A percentile compares a stretch with the other conserved stretches of the same genome.
Conservation (phyloP, 1,284 basidiomycete species). For the Volvariella surrecta region DNA sequence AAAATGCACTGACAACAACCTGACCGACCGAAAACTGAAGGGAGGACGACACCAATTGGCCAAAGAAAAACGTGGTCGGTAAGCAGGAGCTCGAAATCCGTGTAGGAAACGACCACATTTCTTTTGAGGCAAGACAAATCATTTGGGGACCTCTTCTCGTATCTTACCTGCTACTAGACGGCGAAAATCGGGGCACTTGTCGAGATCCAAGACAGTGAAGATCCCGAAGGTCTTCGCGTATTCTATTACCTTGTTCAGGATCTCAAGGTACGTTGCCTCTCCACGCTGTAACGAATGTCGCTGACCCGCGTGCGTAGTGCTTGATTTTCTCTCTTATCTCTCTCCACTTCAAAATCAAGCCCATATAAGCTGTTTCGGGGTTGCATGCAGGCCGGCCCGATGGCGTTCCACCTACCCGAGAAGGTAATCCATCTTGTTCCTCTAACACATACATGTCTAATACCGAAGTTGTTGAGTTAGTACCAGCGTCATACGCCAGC, state of each 20-base stretch:
- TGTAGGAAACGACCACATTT: slow-evolving; percentile 92
- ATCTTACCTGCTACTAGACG: slow-evolving; percentile 46
- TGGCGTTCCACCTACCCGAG: neutral
- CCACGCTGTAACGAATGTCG: neutral
- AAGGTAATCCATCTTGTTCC: neutral
- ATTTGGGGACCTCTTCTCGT: neutral
- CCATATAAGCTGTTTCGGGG: slow-evolving; percentile 48
- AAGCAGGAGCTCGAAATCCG: slow-evolving; percentile 97
- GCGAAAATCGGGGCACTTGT: slow-evolving; percentile 96
- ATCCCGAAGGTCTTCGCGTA: slow-evolving; percentile 95
- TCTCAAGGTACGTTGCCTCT: slow-evolving; percentile 60
- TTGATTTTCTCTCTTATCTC: slow-evolving; percentile 97
- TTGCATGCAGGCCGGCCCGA: neutral
- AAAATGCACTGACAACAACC: neutral
- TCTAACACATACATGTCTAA: neutral
- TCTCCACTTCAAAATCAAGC: slow-evolving; percentile 99
- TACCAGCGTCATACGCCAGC: too few relatives aligned
- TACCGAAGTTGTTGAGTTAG: too few relatives aligned
- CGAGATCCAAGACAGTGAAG: slow-evolving; percentile 95
- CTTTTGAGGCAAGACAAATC: slow-evolving; percentile 78
- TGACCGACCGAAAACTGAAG: slow-evolving; percentile 39
- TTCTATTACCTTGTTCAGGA: slow-evolving; percentile 99
- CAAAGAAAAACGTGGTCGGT: slow-evolving; percentile 97
- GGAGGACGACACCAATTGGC: slow-evolving; percentile 98
- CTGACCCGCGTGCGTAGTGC: slow-evolving; percentile 48